Evolutionary conservation across 306 rosid species (phyloP).

Genomic region (Cicer arietinum): DNA sequence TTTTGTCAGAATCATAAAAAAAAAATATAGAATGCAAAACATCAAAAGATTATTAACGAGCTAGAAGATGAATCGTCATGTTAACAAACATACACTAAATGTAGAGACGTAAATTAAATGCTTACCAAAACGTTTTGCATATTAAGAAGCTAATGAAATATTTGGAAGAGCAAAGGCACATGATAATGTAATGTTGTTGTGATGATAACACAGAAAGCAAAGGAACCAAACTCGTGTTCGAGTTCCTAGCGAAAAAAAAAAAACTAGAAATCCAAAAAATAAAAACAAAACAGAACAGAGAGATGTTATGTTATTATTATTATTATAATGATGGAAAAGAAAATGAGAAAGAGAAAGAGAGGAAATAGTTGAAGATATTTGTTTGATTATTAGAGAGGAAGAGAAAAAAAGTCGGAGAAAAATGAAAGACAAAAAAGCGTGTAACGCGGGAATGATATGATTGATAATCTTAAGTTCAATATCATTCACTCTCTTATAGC

Average conservation of each 20-base stretch:
- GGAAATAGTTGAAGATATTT: neutral
- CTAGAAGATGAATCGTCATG: slow-evolving; percentile 4
- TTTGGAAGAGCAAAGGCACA: slow-evolving; percentile 1
- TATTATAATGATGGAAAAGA: neutral
- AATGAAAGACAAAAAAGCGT: too few species aligned
- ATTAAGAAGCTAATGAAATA: neutral
- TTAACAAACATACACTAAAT: neutral
- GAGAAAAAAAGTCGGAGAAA: neutral
- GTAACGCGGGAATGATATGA: too few species aligned
- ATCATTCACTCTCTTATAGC: too few species aligned
- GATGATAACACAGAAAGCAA: slow-evolving; percentile 1
- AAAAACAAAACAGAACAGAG: neutral
- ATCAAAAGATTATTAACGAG: neutral
- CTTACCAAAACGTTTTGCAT: slow-evolving; percentile 16
- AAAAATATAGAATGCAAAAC: neutral
- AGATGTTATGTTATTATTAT: too few species aligned
- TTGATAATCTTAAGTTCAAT: too few species aligned
- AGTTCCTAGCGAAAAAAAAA: neutral
- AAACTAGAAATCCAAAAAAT: neutral
- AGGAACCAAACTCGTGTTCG: slow-evolving; percentile 38
- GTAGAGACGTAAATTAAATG: slow-evolving; percentile 11
- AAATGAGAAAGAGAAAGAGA: neutral
- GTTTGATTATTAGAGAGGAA: neutral
- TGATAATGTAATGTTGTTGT: neutral
- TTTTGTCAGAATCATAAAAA: neutral